phyloP scores from a whole-genome alignment of 2,329 filamentous ascomycete genomes.

The Graphiopsis chlorocephala region DNA sequence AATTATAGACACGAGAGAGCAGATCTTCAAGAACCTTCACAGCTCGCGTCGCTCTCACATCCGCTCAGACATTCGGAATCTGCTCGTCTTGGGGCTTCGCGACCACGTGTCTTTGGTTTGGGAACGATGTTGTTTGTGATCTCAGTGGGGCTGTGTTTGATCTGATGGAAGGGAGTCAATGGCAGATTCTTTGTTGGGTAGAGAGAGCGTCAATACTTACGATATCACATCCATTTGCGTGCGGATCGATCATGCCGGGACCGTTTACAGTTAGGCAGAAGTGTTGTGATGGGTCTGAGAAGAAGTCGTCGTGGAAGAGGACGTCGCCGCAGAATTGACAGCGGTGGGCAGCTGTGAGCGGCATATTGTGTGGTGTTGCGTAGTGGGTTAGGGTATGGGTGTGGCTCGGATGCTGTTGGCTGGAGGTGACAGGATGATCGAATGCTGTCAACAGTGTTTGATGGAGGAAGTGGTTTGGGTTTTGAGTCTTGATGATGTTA shows the following conservation, averaged over 20 bases:
- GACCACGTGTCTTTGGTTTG: not conserved
- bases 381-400: not conserved
- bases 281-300: slow-evolving; percentile 21
- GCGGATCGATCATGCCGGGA: slow-evolving; percentile 7
- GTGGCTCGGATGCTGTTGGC: not conserved
- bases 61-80: not conserved
- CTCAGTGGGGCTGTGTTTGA: not conserved
- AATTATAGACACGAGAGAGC: not conserved
- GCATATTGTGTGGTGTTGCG: not conserved
- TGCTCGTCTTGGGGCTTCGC: not conserved
- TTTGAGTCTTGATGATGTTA: not conserved
- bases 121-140: not conserved
- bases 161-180: not conserved
- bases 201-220: not conserved
- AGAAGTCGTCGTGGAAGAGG: slow-evolving; percentile 22
- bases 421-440: not conserved
- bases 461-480: not conserved
- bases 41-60: slow-evolving; percentile 4
- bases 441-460: not conserved
- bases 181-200: not conserved
- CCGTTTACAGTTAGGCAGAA: slow-evolving; percentile 7
- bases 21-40: not conserved
- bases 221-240: not conserved
- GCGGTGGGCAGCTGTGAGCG: slow-evolving; percentile 3
- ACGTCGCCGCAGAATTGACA: slow-evolving; percentile 26